Conservation (phyloP, 192 early-diverging fungal species). For the Phlyctochytrium bullatum region DNA sequence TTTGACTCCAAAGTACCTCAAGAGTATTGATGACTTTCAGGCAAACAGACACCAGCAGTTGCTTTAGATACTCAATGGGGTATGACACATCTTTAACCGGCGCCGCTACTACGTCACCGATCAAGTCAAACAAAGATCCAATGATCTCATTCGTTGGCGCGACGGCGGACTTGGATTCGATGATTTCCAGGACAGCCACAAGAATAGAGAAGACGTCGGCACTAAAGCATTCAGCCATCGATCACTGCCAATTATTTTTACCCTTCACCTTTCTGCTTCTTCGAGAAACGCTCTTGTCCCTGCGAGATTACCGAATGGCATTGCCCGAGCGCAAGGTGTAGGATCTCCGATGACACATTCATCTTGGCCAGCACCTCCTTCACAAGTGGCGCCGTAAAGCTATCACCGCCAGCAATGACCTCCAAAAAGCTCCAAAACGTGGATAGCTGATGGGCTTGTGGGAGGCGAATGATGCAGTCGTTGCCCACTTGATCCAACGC, state of each 20-base stretch:
- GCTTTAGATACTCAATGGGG: constrained; percentile 82
- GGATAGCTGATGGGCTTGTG: not conserved
- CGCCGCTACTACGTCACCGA: constrained; percentile 59
- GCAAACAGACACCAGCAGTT: constrained; percentile 71
- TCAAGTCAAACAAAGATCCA: constrained; percentile 67
- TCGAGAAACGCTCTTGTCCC: constrained; percentile 11
- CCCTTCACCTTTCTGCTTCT: constrained; percentile 27
- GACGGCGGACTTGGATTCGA: constrained; percentile 63
- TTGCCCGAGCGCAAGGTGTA: constrained; percentile 12
- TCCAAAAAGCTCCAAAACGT: constrained; percentile 6
- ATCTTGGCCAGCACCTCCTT: constrained; percentile 55
- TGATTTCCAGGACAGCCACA: constrained; percentile 63
- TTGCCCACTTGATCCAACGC: not conserved
- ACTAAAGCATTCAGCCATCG: too few relatives aligned
- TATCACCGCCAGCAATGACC: not conserved
- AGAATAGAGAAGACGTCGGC: not conserved
- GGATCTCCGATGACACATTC: constrained; percentile 34
- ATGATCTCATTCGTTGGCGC: constrained; percentile 51
- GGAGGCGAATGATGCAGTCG: not conserved
- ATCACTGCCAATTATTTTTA: too few relatives aligned
- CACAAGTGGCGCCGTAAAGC: constrained; percentile 19
- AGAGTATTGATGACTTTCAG: constrained; percentile 31
- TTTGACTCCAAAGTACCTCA: constrained; percentile 20
- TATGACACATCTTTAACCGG: constrained; percentile 33
- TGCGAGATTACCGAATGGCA: constrained; percentile 10